A percentile compares a stretch with the other conserved stretches of the same genome.
These are phyloP conservation scores for Teratosphaeria pseudoeucalypti DNA, from an alignment of 2,329 filamentous ascomycete genomes.

Conservation along the genomic window DNA sequence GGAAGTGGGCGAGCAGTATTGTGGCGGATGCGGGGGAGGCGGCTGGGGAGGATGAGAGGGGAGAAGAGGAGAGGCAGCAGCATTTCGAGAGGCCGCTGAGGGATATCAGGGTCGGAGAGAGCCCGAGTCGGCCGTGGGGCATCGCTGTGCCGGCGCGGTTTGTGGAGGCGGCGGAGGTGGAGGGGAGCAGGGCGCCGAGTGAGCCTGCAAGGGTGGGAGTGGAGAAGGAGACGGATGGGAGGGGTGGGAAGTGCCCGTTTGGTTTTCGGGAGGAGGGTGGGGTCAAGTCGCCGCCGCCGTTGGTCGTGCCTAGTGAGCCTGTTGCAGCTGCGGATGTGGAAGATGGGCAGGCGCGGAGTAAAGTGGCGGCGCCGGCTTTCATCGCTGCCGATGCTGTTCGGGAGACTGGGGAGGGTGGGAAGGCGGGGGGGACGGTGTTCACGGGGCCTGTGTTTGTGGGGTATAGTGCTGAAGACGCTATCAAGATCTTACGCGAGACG, in stretches of 20 bases:
- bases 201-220: slow-evolving; percentile 32
- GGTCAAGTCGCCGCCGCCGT: background rate
- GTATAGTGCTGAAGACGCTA: slow-evolving; percentile 74
- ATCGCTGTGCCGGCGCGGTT: slow-evolving; percentile 63
- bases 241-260: slow-evolving; percentile 9
- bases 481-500: slow-evolving; percentile 54
- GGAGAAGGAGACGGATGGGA: slow-evolving; percentile 15
- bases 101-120: slow-evolving; percentile 87
- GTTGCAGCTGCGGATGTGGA: background rate
- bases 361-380: slow-evolving; percentile 1
- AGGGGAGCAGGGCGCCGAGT: slow-evolving; percentile 27
- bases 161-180: slow-evolving; percentile 21
- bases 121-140: slow-evolving; percentile 85
- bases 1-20: slow-evolving; percentile 76
- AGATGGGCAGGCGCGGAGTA: background rate
- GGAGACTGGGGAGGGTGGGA: background rate
- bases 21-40: slow-evolving; percentile 44
- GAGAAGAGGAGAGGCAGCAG: slow-evolving; percentile 52
- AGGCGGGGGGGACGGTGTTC: slow-evolving; percentile 58
- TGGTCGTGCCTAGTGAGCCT: background rate
- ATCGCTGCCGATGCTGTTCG: background rate
- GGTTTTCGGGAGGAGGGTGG: slow-evolving; percentile 5
- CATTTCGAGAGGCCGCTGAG: slow-evolving; percentile 79
- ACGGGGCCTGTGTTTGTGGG: slow-evolving; percentile 92
- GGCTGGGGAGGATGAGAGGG: slow-evolving; percentile 1